phyloP scores from a whole-genome alignment of 2,329 filamentous ascomycete species.

The Pseudopyricularia javanii region DNA sequence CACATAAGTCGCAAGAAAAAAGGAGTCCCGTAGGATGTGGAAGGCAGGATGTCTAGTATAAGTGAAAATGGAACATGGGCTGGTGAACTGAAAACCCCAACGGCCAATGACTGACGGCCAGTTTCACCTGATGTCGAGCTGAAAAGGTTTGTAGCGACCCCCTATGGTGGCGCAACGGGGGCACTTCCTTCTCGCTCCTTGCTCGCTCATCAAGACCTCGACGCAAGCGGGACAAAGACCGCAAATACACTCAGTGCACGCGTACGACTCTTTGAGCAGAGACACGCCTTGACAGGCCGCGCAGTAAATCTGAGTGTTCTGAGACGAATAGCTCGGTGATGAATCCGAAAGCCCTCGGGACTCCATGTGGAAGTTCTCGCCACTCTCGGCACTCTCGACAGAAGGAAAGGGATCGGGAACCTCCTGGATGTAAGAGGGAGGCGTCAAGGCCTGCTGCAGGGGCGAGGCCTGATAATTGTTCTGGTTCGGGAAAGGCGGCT shows the following conservation, averaged over 20 bases:
- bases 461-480: slow-evolving; percentile 78
- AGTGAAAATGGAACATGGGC: neutral
- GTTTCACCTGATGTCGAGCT: slow-evolving; percentile 63
- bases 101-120: neutral
- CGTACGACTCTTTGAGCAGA: slow-evolving; percentile 71
- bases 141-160: slow-evolving; percentile 72
- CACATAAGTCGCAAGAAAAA: neutral
- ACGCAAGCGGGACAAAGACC: slow-evolving; percentile 85
- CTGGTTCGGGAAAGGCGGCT: slow-evolving; percentile 35
- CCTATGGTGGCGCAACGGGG: slow-evolving; percentile 70
- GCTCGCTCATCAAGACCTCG: slow-evolving; percentile 64
- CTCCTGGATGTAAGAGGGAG: slow-evolving; percentile 58
- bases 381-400: slow-evolving; percentile 66
- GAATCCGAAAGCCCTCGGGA: slow-evolving; percentile 52
- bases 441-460: slow-evolving; percentile 80
- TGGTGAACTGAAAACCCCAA: neutral
- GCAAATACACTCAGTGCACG: slow-evolving; percentile 93
- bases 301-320: slow-evolving; percentile 81
- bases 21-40: neutral
- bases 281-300: slow-evolving; percentile 73
- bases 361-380: slow-evolving; percentile 61
- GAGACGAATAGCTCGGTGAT: slow-evolving; percentile 62
- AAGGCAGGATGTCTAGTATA: neutral
- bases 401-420: slow-evolving; percentile 74
- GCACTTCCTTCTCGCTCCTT: slow-evolving; percentile 65